A percentile compares a stretch with the other conserved stretches of the same genome.
These are phyloP conservation scores for Diaporthe sp. DNA, from an alignment of 2,329 filamentous ascomycete genomes.

Conservation along the genomic window DNA sequence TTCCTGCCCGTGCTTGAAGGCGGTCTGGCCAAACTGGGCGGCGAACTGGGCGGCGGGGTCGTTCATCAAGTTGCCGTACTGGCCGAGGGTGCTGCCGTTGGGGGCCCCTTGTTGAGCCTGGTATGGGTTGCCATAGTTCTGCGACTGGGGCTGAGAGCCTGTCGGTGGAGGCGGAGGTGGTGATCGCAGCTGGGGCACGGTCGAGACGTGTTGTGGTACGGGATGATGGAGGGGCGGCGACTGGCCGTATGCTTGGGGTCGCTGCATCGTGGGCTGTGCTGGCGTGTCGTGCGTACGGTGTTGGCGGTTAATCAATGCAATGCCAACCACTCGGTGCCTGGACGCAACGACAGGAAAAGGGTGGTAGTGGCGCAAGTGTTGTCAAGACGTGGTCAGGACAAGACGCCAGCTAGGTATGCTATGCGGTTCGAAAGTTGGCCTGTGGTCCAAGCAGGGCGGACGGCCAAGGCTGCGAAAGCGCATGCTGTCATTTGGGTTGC, in stretches of 20 bases:
- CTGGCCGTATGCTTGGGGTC: constrained; percentile 80
- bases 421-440: constrained; percentile 2
- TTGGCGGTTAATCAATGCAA: not conserved
- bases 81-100: constrained; percentile 68
- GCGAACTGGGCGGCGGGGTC: constrained; percentile 96
- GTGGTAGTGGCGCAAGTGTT: constrained; percentile 4
- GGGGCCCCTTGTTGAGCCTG: constrained; percentile 72
- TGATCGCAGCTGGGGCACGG: constrained; percentile 95
- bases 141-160: constrained; percentile 74
- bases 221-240: constrained; percentile 97
- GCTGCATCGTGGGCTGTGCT: constrained; percentile 76
- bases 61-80: constrained; percentile 93
- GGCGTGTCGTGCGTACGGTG: not conserved
- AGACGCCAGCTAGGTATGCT: constrained; percentile 25
- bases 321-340: not conserved
- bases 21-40: constrained; percentile 91
- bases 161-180: constrained; percentile 78
- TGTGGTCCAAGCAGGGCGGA: constrained; percentile 10
- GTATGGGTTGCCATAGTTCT: constrained; percentile 74
- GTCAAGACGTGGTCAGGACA: not conserved
- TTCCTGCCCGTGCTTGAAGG: constrained; percentile 90
- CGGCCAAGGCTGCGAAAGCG: constrained; percentile 5
- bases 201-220: constrained; percentile 97
- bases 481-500: constrained; percentile 29
- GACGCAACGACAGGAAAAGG: not conserved